These are phyloP conservation scores for Fomitiporia mediterranea DNA, from an alignment of 1,284 basidiomycete genomes.

Conservation along the genomic window DNA sequence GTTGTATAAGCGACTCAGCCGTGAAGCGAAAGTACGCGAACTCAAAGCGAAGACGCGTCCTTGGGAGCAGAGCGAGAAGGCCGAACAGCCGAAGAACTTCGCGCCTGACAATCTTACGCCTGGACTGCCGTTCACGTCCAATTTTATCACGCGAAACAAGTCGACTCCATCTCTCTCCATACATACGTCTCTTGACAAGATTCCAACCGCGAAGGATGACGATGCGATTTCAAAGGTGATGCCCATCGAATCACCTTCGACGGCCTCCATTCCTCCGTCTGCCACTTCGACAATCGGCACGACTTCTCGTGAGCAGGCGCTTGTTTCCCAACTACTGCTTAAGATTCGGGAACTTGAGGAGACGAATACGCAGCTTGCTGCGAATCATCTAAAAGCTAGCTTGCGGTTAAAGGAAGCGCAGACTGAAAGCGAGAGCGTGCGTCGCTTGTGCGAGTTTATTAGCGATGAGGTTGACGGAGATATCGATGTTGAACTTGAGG, in stretches of 20 bases:
- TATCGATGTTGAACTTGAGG: slow-evolving; percentile 32
- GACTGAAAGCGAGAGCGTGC: slow-evolving; percentile 65
- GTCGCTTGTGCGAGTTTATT: slow-evolving; percentile 66
- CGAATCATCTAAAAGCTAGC: slow-evolving; percentile 60
- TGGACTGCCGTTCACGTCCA: slow-evolving; percentile 6
- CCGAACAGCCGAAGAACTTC: slow-evolving; percentile 17
- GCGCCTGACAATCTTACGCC: slow-evolving; percentile 14
- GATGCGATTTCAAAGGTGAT: not conserved
- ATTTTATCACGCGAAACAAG: not conserved
- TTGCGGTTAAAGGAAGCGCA: slow-evolving; percentile 61
- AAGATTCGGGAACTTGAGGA: slow-evolving; percentile 79
- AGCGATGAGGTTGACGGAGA: slow-evolving; percentile 50
- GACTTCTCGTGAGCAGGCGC: slow-evolving; percentile 39
- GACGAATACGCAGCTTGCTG: slow-evolving; percentile 64
- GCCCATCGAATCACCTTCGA: not conserved
- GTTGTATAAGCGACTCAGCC: slow-evolving; percentile 15
- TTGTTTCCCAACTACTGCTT: slow-evolving; percentile 66
- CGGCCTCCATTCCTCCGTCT: not conserved
- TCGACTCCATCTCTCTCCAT: not conserved
- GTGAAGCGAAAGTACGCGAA: slow-evolving; percentile 26
- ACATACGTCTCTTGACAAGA: not conserved
- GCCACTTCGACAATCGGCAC: slow-evolving; percentile 4
- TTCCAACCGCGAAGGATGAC: not conserved
- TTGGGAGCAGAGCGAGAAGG: slow-evolving; percentile 38
- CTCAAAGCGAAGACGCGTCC: slow-evolving; percentile 31